Evolutionary conservation across 139 green algal species (phyloP).

Genomic region (Tetradesmus lagerheimii): DNA sequence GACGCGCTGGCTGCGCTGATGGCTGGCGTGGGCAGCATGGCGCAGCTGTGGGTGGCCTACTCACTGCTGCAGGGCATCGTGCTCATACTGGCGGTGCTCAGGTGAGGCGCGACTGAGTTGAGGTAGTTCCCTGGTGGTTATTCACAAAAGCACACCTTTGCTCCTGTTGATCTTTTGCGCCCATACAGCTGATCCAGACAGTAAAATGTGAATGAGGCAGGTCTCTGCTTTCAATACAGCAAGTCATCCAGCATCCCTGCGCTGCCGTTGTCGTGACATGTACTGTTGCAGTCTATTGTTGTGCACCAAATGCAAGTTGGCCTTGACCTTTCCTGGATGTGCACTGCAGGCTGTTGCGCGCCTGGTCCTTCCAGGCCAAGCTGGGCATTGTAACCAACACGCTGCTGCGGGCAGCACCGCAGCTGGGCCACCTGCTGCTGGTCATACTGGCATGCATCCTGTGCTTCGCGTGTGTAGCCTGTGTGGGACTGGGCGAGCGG

Average conservation of each 20-base stretch:
- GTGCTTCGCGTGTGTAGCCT: conserved; percentile 10
- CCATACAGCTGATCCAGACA: no score
- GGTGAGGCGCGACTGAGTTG: conserved; percentile 32
- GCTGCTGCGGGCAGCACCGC: conserved; percentile 19
- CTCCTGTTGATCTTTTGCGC: no score
- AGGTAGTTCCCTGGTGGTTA: no score
- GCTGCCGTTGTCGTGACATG: no score
- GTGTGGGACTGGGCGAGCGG: neutral
- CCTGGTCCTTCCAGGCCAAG: conserved; percentile 52
- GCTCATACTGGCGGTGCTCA: conserved; percentile 48
- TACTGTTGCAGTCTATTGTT: neutral
- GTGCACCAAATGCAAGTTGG: neutral
- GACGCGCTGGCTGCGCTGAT: conserved; percentile 21
- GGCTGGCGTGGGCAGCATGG: conserved; percentile 31
- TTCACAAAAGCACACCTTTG: no score
- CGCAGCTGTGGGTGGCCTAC: conserved; percentile 52
- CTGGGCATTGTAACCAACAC: conserved; percentile 56
- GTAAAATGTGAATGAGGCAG: no score
- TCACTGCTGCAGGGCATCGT: conserved; percentile 54
- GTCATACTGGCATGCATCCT: conserved; percentile 23
- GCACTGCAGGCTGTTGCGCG: conserved; percentile 45
- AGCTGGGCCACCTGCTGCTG: conserved; percentile 49
- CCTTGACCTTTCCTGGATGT: neutral
- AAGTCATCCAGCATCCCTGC: no score
- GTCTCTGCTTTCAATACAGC: no score